Evolutionary conservation across 768 basidiomycete species (phyloP), one percentile per base, ranked within the genome.

Genomic region (Mycena amicta): DNA sequence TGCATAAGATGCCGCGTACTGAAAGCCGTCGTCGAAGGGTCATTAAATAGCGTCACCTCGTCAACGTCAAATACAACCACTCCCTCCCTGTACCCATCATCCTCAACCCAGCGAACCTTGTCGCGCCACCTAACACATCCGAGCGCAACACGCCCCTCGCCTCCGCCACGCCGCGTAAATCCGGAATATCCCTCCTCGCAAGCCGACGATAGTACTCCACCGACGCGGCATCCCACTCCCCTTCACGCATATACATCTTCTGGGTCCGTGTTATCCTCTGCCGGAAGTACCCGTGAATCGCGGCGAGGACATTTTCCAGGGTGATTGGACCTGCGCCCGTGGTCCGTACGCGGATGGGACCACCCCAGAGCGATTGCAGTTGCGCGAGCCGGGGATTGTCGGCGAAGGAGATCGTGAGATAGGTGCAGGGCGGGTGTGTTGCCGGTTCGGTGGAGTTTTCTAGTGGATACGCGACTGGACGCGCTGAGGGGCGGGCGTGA

Each of bases 11-110:
- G n/a, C n/a, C n/a, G n/a, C n/a, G n/a, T n/a, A n/a, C 18, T 57
- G 62, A 2, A 58, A 60, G 3, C 70, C 68, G 63, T 73, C 67
- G n/a, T n/a, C n/a, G n/a, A n/a, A n/a, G n/a, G n/a, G n/a, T 37
- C 33, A 37, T 37, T 37, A 37, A 37, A 8, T 18, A 37, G 33
- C 33, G 8, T 37, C 33, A 37, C 33, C 33, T 37, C 33, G 33
- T 45, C 43, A 45, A 15, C 43, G 22, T 16, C 43, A 45, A 45
- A 15, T 45, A 8, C 43, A 23, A 13, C 43, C 43, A 15, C 22
- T 23, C 43, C 12, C 22, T 8, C 20, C 43, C n/a, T n/a, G n/a
- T n/a, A n/a, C n/a, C 43, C 12, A 45, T n/a, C 43, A 45, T 23
- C 15, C 43, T 6, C 43, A 45, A 6, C 43, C 43, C 43, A 23